These are phyloP conservation scores for Chalciporus sphaerocephalus DNA, from an alignment of 768 basidiomycete species.

Conservation along the genomic window DNA sequence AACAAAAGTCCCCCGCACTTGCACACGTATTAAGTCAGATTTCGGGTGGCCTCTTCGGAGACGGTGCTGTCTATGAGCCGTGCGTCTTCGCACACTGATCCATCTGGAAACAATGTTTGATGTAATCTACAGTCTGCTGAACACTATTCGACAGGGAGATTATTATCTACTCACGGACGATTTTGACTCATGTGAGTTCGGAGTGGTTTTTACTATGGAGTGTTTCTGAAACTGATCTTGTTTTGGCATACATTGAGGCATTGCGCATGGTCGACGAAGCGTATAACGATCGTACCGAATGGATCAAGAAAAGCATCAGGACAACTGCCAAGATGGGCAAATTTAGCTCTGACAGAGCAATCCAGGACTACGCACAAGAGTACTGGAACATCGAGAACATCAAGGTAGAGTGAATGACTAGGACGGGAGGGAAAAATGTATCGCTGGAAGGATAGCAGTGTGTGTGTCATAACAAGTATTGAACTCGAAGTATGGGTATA, in stretches of 20 bases:
- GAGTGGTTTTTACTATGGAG: not conserved
- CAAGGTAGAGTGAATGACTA: constrained; percentile 25
- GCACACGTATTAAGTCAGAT: constrained; percentile 75
- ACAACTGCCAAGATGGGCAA: constrained; percentile 95
- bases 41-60: constrained; percentile 76
- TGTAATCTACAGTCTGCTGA: constrained; percentile 49
- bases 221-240: not conserved
- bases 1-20: constrained; percentile 78
- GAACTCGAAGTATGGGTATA: constrained; percentile 7
- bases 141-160: constrained; percentile 72
- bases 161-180: constrained; percentile 86
- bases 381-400: constrained; percentile 72
- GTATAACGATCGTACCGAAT: constrained; percentile 76
- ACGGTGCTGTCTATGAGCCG: constrained; percentile 80
- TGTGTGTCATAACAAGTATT: constrained; percentile 15
- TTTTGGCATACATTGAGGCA: constrained; percentile 67
- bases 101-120: constrained; percentile 12
- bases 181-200: constrained; percentile 79
- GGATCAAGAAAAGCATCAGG: constrained; percentile 87
- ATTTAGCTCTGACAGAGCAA: constrained; percentile 92
- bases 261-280: constrained; percentile 84
- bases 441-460: not conserved
- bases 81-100: constrained; percentile 36
- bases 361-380: constrained; percentile 87
- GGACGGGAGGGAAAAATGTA: not conserved